Evolutionary conservation across 1,284 basidiomycete species (phyloP).

Genomic region (Wallemia hederae): DNA sequence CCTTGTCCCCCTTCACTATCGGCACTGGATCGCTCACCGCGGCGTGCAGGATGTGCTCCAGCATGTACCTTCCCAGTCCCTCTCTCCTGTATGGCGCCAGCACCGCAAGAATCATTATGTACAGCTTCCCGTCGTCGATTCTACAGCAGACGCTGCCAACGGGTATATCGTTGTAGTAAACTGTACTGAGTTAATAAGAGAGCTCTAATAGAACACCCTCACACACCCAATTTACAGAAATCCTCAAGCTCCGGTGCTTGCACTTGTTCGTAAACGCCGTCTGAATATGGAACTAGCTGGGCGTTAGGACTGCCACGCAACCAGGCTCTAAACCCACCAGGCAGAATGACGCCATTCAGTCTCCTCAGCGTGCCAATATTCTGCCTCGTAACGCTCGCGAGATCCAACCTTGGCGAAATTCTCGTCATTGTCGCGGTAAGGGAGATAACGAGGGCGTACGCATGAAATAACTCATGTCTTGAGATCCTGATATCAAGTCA

Average conservation of each 20-base stretch:
- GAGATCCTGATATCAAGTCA: too few species aligned
- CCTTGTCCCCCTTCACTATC: not conserved
- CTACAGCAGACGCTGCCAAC: conserved; percentile 53
- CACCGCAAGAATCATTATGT: conserved; percentile 31
- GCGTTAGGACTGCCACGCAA: not conserved
- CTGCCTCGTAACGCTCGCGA: not conserved
- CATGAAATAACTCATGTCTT: too few species aligned
- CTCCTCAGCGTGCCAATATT: not conserved
- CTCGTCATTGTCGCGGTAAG: not conserved
- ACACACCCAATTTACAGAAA: conserved; percentile 44
- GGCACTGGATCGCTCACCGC: conserved; percentile 28
- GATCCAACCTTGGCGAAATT: not conserved
- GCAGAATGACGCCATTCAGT: not conserved
- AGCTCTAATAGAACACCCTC: not conserved
- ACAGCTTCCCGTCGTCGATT: conserved; percentile 29
- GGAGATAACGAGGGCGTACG: too few species aligned
- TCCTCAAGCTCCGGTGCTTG: conserved; percentile 36
- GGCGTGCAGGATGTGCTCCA: conserved; percentile 31
- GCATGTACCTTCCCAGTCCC: conserved; percentile 33
- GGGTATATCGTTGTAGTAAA: conserved; percentile 58
- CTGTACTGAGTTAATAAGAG: conserved; percentile 16
- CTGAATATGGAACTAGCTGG: not conserved
- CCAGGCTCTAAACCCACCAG: not conserved
- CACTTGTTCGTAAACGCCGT: conserved; percentile 22
- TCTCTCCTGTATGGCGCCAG: conserved; percentile 45